These are phyloP conservation scores for Rhizoclosmatium sp. DNA, from an alignment of 192 early-diverging fungal genomes.

Conservation along the genomic window DNA sequence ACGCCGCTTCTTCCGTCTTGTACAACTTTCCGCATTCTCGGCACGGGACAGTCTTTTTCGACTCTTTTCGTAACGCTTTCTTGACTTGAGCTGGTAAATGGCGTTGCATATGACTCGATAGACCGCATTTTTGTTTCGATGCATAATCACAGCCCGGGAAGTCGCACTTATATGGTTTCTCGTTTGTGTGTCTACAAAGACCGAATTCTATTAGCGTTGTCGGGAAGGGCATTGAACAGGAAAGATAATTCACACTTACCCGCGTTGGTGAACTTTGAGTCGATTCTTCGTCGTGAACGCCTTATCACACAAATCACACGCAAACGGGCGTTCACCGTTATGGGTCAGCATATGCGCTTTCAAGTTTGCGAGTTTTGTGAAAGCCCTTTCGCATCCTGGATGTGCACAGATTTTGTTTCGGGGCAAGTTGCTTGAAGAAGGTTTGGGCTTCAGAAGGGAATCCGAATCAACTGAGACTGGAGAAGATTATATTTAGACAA, in stretches of 20 bases:
- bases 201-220: no score
- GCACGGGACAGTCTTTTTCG: not conserved
- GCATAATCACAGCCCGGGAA: not conserved
- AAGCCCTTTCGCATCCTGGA: no score
- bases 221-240: no score
- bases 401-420: no score
- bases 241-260: no score
- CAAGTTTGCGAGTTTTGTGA: not conserved
- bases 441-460: no score
- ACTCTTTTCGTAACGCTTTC: not conserved
- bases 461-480: no score
- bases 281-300: constrained; percentile 2
- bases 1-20: not conserved
- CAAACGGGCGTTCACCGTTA: constrained; percentile 1
- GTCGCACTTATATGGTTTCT: not conserved
- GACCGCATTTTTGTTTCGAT: not conserved
- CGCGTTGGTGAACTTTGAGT: not conserved
- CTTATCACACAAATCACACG: not conserved
- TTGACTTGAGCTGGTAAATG: constrained; percentile 1
- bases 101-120: not conserved
- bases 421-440: no score
- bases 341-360: not conserved
- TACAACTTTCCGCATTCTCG: constrained; percentile 12
- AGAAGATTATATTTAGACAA: no score
- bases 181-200: not conserved